phyloP scores from a whole-genome alignment of 805 yeast species.

The Nakazawaea ernobii region DNA sequence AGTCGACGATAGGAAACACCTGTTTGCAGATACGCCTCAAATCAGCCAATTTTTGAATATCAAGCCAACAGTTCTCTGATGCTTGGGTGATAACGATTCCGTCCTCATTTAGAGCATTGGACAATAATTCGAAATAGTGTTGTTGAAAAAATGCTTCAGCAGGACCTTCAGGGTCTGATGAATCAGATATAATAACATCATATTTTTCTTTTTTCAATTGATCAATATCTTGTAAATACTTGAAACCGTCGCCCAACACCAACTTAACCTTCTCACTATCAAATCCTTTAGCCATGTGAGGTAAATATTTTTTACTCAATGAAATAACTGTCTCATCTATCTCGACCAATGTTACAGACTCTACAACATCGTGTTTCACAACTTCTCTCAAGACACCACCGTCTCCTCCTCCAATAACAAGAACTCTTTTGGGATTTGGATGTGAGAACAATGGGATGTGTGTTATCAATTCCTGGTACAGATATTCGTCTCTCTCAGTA shows the following conservation, averaged over 20 bases:
- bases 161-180: conserved; percentile 96
- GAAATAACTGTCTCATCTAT: conserved; percentile 81
- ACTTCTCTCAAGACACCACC: conserved; percentile 92
- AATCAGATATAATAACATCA: conserved; percentile 86
- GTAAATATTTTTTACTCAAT: conserved; percentile 65
- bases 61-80: conserved; percentile 84
- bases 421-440: conserved; percentile 64
- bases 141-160: conserved; percentile 92
- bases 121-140: conserved; percentile 79
- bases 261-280: conserved; percentile 62
- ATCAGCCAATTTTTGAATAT: conserved; percentile 75
- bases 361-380: conserved; percentile 56
- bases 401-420: conserved; percentile 94
- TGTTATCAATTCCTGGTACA: conserved; percentile 88
- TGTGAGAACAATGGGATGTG: conserved; percentile 81
- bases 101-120: conserved; percentile 83
- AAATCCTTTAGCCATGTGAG: conserved; percentile 66
- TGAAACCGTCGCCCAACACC: conserved; percentile 77
- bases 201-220: conserved; percentile 39
- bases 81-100: conserved; percentile 95
- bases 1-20: conserved; percentile 88
- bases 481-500: conserved; percentile 88
- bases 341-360: conserved; percentile 74
- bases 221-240: conserved; percentile 49
- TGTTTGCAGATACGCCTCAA: conserved; percentile 76